These are phyloP conservation scores for Leptomonas pyrrhocoris DNA, from an alignment of 208 protist genomes.

Conservation along the genomic window DNA sequence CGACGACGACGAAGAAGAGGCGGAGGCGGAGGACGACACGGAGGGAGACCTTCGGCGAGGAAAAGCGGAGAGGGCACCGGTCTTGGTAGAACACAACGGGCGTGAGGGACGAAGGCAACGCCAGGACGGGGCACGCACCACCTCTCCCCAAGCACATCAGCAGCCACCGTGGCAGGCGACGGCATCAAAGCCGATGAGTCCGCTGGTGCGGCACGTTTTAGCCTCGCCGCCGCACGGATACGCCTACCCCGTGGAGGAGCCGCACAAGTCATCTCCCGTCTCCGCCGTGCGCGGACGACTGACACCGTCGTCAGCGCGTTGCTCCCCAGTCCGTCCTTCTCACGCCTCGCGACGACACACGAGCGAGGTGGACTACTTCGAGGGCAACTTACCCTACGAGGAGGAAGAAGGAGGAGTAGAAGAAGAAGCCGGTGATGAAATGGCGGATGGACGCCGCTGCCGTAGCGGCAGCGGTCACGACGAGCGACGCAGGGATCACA, in stretches of 20 bases:
- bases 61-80: too few relatives aligned
- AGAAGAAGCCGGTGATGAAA: background rate
- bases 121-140: background rate
- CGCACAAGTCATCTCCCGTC: background rate
- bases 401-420: background rate
- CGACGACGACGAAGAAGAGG: too few relatives aligned
- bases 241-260: conserved; percentile 13
- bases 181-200: background rate
- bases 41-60: background rate
- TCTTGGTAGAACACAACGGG: background rate
- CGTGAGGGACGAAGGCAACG: background rate
- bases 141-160: background rate
- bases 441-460: background rate
- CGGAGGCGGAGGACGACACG: too few relatives aligned
- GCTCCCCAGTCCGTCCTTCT: background rate
- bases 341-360: background rate
- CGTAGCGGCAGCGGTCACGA: background rate
- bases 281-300: too few relatives aligned
- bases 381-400: background rate
- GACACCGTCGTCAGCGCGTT: background rate
- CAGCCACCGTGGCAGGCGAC: conserved; percentile 2
- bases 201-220: background rate
- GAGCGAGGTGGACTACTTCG: background rate
- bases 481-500: background rate
- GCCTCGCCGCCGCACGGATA: conserved; percentile 1